A percentile compares a stretch with the other conserved stretches of the same genome.
Conservation (phyloP, 2,329 filamentous ascomycete species). For the Penicillium sp. region DNA sequence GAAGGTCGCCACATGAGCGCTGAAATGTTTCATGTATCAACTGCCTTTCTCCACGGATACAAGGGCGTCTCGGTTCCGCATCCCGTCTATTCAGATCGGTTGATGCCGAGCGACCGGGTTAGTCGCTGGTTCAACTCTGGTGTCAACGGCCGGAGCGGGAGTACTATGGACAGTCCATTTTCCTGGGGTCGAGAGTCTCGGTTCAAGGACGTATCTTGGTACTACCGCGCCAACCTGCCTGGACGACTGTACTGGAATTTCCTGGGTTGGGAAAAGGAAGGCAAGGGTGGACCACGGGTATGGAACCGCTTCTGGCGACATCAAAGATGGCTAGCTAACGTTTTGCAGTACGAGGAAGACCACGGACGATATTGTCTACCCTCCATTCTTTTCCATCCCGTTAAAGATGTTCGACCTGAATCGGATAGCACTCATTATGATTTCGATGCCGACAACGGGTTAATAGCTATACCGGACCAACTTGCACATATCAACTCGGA, state of each 20-base stretch:
- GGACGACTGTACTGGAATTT: not conserved
- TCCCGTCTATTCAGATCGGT: not conserved
- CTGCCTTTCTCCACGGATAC: not conserved
- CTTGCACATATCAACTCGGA: not conserved
- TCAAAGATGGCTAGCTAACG: not conserved
- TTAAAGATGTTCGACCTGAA: not conserved
- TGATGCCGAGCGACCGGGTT: not conserved
- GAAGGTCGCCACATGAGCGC: not conserved
- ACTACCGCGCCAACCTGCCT: not conserved
- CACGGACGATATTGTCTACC: not conserved
- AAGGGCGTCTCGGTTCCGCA: not conserved
- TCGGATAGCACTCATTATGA: not conserved
- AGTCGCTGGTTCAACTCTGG: not conserved
- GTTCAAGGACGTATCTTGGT: not conserved
- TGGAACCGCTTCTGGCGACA: not conserved
- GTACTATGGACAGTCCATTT: not conserved
- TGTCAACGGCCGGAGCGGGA: not conserved
- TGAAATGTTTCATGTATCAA: not conserved
- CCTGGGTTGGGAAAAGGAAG: not conserved
- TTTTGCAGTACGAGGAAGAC: not conserved
- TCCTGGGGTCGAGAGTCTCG: not conserved
- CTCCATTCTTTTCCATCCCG: not conserved
- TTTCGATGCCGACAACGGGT: not conserved
- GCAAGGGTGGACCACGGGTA: not conserved
- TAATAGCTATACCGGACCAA: not conserved